These are phyloP conservation scores for Oehlia diaphana DNA, from an alignment of 192 early-diverging fungal species.

Conservation along the genomic window DNA sequence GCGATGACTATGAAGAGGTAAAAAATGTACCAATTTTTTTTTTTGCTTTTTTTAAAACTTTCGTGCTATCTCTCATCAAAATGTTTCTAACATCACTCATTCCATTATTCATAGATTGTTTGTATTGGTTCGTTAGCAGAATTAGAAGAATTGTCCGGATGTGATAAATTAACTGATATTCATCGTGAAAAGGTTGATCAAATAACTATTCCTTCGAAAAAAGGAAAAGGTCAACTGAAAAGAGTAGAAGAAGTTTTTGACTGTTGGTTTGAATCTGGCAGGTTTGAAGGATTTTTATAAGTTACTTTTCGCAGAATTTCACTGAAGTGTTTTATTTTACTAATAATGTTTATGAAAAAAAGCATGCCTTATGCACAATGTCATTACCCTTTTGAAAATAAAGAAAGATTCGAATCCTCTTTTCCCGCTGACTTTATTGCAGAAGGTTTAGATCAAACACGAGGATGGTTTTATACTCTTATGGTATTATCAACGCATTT, in stretches of 20 bases:
- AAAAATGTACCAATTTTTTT: background rate
- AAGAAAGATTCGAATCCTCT: constrained; percentile 76
- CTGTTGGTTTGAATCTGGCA: constrained; percentile 97
- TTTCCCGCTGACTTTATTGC: constrained; percentile 99
- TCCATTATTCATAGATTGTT: constrained; percentile 53
- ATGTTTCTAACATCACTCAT: background rate
- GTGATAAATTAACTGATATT: constrained; percentile 83
- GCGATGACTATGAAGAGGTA: constrained; percentile 85
- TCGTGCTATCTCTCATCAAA: background rate
- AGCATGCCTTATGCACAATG: constrained; percentile 99
- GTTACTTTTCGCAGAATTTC: background rate
- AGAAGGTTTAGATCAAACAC: constrained; percentile 99
- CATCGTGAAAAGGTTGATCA: constrained; percentile 97
- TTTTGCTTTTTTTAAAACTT: background rate
- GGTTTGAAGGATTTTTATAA: background rate
- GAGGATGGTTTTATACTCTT: constrained; percentile 99
- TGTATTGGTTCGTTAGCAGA: constrained; percentile 91
- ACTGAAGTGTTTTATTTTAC: background rate
- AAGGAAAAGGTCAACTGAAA: constrained; percentile 78
- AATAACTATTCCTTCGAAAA: constrained; percentile 93
- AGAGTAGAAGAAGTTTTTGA: constrained; percentile 98
- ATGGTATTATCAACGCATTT: constrained; percentile 95
- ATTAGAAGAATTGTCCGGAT: constrained; percentile 85
- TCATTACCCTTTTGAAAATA: constrained; percentile 99
- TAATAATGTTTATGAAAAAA: background rate